A percentile compares a stretch with the other conserved stretches of the same genome.
Conservation (phyloP, 768 basidiomycete species). For the Podaxis rugospora region DNA sequence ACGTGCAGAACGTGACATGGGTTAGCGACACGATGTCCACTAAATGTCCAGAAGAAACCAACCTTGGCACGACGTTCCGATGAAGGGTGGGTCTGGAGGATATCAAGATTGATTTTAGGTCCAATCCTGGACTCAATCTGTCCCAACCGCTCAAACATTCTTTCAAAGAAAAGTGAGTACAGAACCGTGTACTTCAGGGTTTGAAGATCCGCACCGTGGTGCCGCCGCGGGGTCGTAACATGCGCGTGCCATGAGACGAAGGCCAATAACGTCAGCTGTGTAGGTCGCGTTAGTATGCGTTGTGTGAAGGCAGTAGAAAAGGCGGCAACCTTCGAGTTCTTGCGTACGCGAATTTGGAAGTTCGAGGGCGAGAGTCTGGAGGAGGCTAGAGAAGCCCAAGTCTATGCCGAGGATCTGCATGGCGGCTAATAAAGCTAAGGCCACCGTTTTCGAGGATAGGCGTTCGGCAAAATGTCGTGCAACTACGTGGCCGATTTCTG, state of each 20-base stretch:
- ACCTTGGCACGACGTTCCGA: slow-evolving; percentile 71
- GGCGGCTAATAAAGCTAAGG: slow-evolving; percentile 34
- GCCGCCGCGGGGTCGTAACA: slow-evolving; percentile 84
- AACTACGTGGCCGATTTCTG: slow-evolving; percentile 18
- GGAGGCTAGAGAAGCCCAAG: slow-evolving; percentile 41
- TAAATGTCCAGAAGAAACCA: slow-evolving; percentile 13
- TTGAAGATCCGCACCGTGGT: slow-evolving; percentile 46
- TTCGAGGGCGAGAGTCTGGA: slow-evolving; percentile 51
- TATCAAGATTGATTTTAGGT: slow-evolving; percentile 34
- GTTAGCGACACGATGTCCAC: background rate
- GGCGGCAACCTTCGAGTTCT: slow-evolving; percentile 71
- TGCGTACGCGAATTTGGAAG: slow-evolving; percentile 81
- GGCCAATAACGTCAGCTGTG: slow-evolving; percentile 81
- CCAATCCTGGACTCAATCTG: slow-evolving; percentile 43
- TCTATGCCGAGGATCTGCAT: slow-evolving; percentile 54
- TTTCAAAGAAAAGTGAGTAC: slow-evolving; percentile 20
- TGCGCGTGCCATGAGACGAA: slow-evolving; percentile 74
- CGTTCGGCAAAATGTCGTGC: slow-evolving; percentile 49
- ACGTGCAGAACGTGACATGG: background rate
- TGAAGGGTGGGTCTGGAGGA: slow-evolving; percentile 81
- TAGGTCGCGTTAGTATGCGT: background rate
- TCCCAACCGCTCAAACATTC: slow-evolving; percentile 69
- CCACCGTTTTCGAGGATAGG: slow-evolving; percentile 41
- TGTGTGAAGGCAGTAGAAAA: background rate
- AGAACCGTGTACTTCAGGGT: background rate